phyloP scores from a whole-genome alignment of 1,284 basidiomycete genomes.

The Fomitopsis pinicola region DNA sequence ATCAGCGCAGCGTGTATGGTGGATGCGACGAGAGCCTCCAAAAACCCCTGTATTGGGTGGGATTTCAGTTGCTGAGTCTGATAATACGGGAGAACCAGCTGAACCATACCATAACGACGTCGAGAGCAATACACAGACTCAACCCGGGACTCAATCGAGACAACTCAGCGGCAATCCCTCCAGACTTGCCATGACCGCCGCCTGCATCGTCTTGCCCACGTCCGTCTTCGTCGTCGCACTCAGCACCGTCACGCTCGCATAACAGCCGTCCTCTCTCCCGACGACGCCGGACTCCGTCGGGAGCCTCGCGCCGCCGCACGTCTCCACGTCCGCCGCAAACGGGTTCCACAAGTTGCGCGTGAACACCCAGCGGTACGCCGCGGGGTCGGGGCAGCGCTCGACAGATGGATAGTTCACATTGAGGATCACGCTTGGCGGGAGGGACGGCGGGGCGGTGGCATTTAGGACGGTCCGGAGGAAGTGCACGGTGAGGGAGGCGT shows the following conservation, averaged over 20 bases:
- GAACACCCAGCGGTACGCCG: slow-evolving; percentile 41
- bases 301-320: slow-evolving; percentile 38
- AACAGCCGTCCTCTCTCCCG: slow-evolving; percentile 30
- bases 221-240: slow-evolving; percentile 39
- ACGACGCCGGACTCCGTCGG: slow-evolving; percentile 39
- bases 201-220: slow-evolving; percentile 37
- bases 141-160: neutral
- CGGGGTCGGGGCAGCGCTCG: slow-evolving; percentile 32
- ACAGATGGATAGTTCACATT: slow-evolving; percentile 51
- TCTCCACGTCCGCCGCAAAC: slow-evolving; percentile 34
- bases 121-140: no score
- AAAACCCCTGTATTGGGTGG: no score
- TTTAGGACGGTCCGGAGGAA: slow-evolving; percentile 36
- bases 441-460: slow-evolving; percentile 23
- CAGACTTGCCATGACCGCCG: slow-evolving; percentile 33
- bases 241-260: slow-evolving; percentile 44
- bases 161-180: slow-evolving; percentile 5
- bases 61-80: no score
- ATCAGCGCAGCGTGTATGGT: no score
- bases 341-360: slow-evolving; percentile 35
- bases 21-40: no score
- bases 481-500: slow-evolving; percentile 38
- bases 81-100: no score
- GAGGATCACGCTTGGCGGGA: slow-evolving; percentile 38
- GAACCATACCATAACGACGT: no score